Conservation (phyloP, 176 grass and related monocot species). For the Puccinellia tenuiflora region DNA sequence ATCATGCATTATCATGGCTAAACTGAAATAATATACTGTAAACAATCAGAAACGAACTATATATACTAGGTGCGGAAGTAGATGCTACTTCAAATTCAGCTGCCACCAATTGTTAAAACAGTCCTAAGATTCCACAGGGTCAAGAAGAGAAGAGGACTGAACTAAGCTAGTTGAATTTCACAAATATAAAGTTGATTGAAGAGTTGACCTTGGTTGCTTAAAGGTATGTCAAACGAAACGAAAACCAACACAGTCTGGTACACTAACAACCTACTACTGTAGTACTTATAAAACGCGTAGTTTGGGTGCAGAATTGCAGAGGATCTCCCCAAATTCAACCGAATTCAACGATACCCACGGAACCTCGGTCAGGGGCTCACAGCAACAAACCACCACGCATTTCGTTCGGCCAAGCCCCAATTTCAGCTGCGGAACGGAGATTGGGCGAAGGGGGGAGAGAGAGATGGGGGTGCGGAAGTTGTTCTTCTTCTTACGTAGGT, state of each 20-base stretch:
- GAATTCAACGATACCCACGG: neutral
- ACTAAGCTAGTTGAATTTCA: neutral
- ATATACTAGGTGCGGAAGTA: neutral
- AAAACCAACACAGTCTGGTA: neutral
- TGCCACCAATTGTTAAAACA: neutral
- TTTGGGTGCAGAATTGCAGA: neutral
- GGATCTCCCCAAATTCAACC: neutral
- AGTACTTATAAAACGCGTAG: neutral
- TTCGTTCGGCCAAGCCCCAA: neutral
- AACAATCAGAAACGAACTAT: neutral
- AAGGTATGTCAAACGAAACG: neutral
- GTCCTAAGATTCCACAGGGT: neutral
- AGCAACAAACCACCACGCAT: neutral
- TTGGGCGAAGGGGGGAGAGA: neutral
- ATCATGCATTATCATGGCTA: neutral
- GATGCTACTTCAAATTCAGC: neutral
- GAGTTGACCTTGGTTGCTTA: conserved; percentile 11
- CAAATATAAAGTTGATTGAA: neutral
- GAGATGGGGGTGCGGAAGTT: neutral
- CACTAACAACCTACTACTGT: neutral
- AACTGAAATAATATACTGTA: neutral
- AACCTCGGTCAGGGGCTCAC: neutral
- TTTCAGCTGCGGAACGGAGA: neutral
- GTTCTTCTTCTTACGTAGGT: conserved; percentile 67
- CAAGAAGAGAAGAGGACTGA: neutral